Evolutionary conservation across 2,329 filamentous ascomycete species (phyloP), one percentile per base, ranked within the genome.

Genomic region (Cladosporium sp.): DNA sequence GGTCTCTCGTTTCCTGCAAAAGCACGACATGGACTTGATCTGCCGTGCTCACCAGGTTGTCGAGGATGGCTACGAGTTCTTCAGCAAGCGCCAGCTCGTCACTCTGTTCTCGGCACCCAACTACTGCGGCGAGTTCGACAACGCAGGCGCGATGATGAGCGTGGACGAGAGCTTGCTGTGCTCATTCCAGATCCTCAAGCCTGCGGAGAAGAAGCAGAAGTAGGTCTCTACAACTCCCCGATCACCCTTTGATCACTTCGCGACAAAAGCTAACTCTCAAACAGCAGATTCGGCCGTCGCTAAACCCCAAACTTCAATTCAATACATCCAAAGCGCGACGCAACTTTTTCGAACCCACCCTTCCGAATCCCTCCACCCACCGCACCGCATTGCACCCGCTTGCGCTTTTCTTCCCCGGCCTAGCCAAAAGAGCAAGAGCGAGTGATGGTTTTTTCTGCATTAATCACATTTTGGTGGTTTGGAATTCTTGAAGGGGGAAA

Each of bases 121-220:
- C 77, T 98, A 98, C 78, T 98, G 92, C 65, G 92, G 92, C 71
- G 93, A 98, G 75, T 98, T 98, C 68, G 93, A 98, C 78, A 98
- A 98, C 67, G 92, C 92, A 47, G 93, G 93, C 69, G 93, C 93
- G 58, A 97, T 98, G 92, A 97, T 98, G 93, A 96, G 91, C 68
- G 93, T 98, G 33, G 93, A 97, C 69, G 93, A 97, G 79, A 96
- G 91, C 71, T 76, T 98, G 72, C 79, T 98, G 66, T 98, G 93
- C 79, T 96, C 91, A 56, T 98, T 98, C 85, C 93, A 97, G 87
- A 97, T 98, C 69, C 80, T 98, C 78, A 98, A 97, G 79, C 93
- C 93, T 67, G 93, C 93, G 73, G 93, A 98, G 83, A 98, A 98
- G 85, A 98, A 98, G 85, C 92, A 96, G 88, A 97, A 97, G 91